These are phyloP conservation scores for Ceratobasidium sp. DNA, from an alignment of 1,284 basidiomycete genomes.

Conservation along the genomic window DNA sequence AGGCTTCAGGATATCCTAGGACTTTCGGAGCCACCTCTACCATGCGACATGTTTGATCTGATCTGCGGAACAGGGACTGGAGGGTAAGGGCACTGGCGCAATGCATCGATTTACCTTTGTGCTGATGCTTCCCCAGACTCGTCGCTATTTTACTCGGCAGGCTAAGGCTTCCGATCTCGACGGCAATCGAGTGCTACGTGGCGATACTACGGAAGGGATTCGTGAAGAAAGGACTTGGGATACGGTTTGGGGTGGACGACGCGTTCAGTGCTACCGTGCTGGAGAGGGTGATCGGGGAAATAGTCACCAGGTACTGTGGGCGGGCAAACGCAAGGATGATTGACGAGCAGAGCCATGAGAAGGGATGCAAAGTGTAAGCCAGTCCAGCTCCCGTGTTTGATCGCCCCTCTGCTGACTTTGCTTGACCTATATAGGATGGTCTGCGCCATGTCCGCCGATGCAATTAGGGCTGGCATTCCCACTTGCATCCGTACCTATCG, in stretches of 20 bases:
- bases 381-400: not conserved
- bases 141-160: conserved; percentile 27
- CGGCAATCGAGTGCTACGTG: conserved; percentile 16
- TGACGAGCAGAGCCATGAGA: not conserved
- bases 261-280: conserved; percentile 1
- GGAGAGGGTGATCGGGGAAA: conserved; percentile 9
- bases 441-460: conserved; percentile 22
- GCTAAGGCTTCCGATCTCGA: conserved; percentile 5
- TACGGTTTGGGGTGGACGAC: not conserved
- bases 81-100: conserved; percentile 23
- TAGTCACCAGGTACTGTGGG: not conserved
- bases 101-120: not conserved
- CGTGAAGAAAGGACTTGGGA: conserved; percentile 20
- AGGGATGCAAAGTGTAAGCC: too few species aligned
- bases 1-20: conserved; percentile 14
- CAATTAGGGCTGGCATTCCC: conserved; percentile 13
- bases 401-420: not conserved
- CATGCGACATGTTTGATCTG: conserved; percentile 24
- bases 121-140: not conserved
- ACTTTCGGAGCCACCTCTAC: not conserved
- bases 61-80: conserved; percentile 44
- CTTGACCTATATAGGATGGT: not conserved
- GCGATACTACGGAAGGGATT: not conserved
- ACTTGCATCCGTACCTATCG: conserved; percentile 5
- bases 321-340: not conserved